Percentiles rank a stretch among this genome's conserved stretches.
These are phyloP conservation scores for Tolypocladium album DNA, from an alignment of 2,329 filamentous ascomycete genomes.

Conservation along the genomic window DNA sequence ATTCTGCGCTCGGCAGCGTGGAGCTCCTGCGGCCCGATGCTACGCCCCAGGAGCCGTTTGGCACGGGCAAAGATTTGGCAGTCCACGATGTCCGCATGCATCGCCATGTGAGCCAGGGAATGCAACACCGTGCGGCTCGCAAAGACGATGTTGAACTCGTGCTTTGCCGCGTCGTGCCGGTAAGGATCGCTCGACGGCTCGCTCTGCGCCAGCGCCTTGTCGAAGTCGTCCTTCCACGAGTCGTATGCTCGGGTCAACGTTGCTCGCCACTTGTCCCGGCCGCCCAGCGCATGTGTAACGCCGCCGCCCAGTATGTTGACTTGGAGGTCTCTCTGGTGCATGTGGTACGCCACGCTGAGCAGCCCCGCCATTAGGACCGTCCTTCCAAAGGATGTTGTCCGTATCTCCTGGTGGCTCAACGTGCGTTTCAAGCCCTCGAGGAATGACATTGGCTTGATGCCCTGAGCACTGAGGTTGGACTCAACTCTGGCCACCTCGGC, in stretches of 20 bases:
- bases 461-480: conserved; percentile 66
- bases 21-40: conserved; percentile 74
- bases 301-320: conserved; percentile 69
- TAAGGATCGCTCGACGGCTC: conserved; percentile 43
- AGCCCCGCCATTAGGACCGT: conserved; percentile 91
- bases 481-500: conserved; percentile 80
- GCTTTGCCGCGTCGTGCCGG: conserved; percentile 43
- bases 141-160: conserved; percentile 56
- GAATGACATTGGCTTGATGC: conserved; percentile 77
- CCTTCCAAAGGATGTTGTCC: conserved; percentile 87
- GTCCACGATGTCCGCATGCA: conserved; percentile 95
- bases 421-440: conserved; percentile 86
- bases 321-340: conserved; percentile 92
- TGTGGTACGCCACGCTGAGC: conserved; percentile 90
- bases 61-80: conserved; percentile 92
- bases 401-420: conserved; percentile 72
- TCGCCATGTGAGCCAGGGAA: conserved; percentile 92
- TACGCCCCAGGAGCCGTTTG: conserved; percentile 71
- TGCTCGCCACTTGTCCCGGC: conserved; percentile 82
- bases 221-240: conserved; percentile 87
- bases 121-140: conserved; percentile 85
- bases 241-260: conserved; percentile 83
- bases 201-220: conserved; percentile 62
- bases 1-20: conserved; percentile 70
- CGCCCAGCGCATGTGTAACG: conserved; percentile 69